Percentiles rank a stretch among this genome's conserved stretches.
Conservation (phyloP, 371 early-diverging fungal genomes). For the Mucor circinelloides region DNA sequence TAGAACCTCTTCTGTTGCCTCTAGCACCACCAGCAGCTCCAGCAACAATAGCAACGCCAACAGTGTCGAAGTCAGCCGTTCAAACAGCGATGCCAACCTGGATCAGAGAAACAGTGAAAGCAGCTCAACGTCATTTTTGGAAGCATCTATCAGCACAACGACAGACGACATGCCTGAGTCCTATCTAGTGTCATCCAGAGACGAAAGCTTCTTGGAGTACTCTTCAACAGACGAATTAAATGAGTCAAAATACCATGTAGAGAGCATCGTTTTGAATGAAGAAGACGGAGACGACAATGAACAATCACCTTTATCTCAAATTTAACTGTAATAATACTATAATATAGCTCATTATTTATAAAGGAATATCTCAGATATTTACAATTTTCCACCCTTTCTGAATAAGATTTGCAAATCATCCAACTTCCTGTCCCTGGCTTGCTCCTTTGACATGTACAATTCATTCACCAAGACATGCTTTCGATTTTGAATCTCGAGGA, state of each 20-base stretch:
- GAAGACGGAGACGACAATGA: background rate
- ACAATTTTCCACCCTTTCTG: constrained; percentile 16
- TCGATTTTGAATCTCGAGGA: constrained; percentile 61
- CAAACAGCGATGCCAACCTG: background rate
- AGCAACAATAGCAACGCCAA: background rate
- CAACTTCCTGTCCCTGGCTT: constrained; percentile 45
- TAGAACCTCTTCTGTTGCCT: background rate
- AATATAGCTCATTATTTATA: background rate
- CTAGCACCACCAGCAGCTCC: background rate
- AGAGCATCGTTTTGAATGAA: constrained; percentile 12
- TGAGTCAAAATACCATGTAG: constrained; percentile 11
- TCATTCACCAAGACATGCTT: constrained; percentile 59
- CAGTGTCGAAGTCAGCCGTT: background rate
- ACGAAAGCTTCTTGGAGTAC: constrained; percentile 6
- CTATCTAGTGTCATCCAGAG: constrained; percentile 9
- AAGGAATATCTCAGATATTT: background rate
- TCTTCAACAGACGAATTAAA: background rate
- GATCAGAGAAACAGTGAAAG: background rate
- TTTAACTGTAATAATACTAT: background rate
- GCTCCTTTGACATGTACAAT: constrained; percentile 54
- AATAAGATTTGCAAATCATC: constrained; percentile 56
- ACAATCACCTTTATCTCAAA: background rate
- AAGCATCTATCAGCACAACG: background rate
- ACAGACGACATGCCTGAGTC: constrained; percentile 20
- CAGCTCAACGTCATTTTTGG: constrained; percentile 1